phyloP scores from a whole-genome alignment of 1,284 basidiomycete genomes.

The Puccinia novopanici region DNA sequence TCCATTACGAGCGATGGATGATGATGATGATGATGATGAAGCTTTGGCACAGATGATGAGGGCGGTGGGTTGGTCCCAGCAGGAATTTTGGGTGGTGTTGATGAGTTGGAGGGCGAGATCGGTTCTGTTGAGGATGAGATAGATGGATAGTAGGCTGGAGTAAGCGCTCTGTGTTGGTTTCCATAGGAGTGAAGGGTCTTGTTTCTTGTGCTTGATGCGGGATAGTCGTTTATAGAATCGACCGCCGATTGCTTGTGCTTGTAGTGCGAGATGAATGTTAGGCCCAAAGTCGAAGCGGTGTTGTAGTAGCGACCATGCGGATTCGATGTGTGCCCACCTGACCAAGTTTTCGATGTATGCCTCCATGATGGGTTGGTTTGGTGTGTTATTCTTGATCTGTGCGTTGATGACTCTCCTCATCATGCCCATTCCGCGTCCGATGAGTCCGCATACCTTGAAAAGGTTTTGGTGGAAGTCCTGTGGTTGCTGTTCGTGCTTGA shows the following conservation, averaged over 20 bases:
- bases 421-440: slow-evolving; percentile 29
- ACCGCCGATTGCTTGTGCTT: neutral
- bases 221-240: neutral
- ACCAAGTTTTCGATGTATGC: slow-evolving; percentile 25
- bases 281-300: slow-evolving; percentile 2
- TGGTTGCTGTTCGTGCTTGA: neutral
- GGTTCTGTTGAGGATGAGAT: slow-evolving; percentile 10
- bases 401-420: slow-evolving; percentile 19
- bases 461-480: neutral
- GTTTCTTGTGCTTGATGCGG: neutral
- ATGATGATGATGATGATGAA: no score
- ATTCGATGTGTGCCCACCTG: slow-evolving; percentile 19
- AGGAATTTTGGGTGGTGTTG: neutral
- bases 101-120: neutral
- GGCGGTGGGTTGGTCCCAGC: slow-evolving; percentile 3
- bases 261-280: neutral
- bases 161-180: neutral
- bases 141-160: slow-evolving; percentile 11
- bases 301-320: slow-evolving; percentile 1
- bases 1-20: neutral
- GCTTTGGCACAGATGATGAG: slow-evolving; percentile 13
- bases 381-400: neutral
- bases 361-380: neutral
- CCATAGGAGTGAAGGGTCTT: neutral
- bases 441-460: neutral